Evolutionary conservation across 768 basidiomycete genomes (phyloP), one percentile per base, ranked within the genome.

Genomic region (Gelatoporia subvermispora): DNA sequence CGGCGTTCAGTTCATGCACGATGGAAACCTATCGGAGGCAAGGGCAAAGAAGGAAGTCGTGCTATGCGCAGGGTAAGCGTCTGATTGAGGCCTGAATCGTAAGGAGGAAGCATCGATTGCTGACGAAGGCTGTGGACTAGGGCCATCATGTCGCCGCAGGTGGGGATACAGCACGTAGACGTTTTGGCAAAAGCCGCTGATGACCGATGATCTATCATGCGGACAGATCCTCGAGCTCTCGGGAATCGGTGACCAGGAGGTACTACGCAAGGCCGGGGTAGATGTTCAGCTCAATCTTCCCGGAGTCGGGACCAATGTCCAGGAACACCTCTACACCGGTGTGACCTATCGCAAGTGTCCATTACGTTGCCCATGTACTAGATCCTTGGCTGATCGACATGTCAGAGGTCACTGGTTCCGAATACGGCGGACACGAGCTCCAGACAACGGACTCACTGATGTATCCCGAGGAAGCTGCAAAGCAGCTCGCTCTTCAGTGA

Each of bases 291-390:
- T 85, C 15, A 79, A 87, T 45, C 75, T 90, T 13, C 85, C 85
- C 1, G 84, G 84, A 15, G 88, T 93, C 0, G 88, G 89, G 10
- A 82, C 85, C 59, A 78, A 88, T 53, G 43, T 55, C 2, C 58
- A 60, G 38, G 58, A 60, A 9, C 58, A 57, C 24, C 10, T 53
- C 11, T 48, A 47, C 18, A 43, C 28, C 3, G 45, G 35, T 2
- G 4, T 50, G 8, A 37, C 25, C 10, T 54, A 43, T 23, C 39
- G 53, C 50, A 31, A 17, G 48, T 15, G 18, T 1, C 25, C 22
- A 17, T 8, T 16, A 4, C 42, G 37, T 8, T 10, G n/a, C n/a
- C n/a, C n/a, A n/a, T n/a, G n/a, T n/a, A n/a, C n/a, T n/a, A n/a
- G n/a, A n/a, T n/a, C n/a, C n/a, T n/a, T n/a, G n/a, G n/a, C n/a